A percentile compares a stretch with the other conserved stretches of the same genome.
phyloP scores from a whole-genome alignment of 768 basidiomycete species.

The Rhizopogon vesiculosus region DNA sequence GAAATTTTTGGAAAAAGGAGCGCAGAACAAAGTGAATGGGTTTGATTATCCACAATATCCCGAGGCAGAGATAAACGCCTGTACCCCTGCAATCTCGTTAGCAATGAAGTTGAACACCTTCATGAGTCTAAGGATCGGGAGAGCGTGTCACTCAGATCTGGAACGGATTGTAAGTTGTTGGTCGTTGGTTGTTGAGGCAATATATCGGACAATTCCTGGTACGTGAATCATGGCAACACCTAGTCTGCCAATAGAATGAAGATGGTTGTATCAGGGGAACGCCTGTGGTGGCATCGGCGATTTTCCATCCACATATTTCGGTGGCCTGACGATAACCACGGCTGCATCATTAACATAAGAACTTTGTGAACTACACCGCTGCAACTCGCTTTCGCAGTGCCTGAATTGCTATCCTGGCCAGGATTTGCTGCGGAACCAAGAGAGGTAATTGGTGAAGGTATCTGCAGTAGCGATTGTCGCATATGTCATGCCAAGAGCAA shows the following conservation, averaged over 20 bases:
- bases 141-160: background rate
- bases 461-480: background rate
- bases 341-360: too few relatives aligned
- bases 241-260: too few relatives aligned
- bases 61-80: background rate
- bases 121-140: background rate
- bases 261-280: too few relatives aligned
- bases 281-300: background rate
- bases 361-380: too few relatives aligned
- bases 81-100: background rate
- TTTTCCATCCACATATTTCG: too few relatives aligned
- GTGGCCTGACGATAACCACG: too few relatives aligned
- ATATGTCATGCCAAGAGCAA: background rate
- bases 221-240: too few relatives aligned
- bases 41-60: background rate
- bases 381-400: background rate
- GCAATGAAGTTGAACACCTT: background rate
- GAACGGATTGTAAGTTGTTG: background rate
- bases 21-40: too few relatives aligned
- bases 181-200: background rate
- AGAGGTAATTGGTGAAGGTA: background rate
- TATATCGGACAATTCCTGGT: background rate
- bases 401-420: background rate
- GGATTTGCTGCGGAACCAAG: background rate
- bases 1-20: too few relatives aligned